A percentile compares a stretch with the other conserved stretches of the same genome.
These are phyloP conservation scores for Phytopythium helicoides DNA, from an alignment of 352 stramenopile genomes.

Conservation along the genomic window DNA sequence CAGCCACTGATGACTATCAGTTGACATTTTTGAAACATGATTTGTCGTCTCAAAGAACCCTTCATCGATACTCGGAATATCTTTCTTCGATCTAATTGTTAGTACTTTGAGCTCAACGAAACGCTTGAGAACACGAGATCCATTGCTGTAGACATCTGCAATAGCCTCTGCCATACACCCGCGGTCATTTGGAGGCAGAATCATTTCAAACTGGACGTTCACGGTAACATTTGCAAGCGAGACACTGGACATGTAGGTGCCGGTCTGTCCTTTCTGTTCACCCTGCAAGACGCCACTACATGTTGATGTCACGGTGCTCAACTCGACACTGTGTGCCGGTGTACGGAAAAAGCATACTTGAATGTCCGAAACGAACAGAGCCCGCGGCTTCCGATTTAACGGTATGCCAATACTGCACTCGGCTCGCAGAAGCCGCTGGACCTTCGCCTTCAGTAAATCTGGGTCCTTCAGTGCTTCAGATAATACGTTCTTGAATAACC, in stretches of 20 bases:
- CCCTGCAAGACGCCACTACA: conserved; percentile 9
- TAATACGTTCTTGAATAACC: conserved; percentile 37
- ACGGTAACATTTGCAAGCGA: conserved; percentile 19
- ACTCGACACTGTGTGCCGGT: conserved; percentile 11
- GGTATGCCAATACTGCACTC: conserved; percentile 28
- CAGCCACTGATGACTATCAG: conserved; percentile 8
- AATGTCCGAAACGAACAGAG: conserved; percentile 30
- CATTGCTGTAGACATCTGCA: conserved; percentile 26
- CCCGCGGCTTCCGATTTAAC: conserved; percentile 38
- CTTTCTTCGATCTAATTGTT: no score
- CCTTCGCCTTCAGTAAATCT: conserved; percentile 11
- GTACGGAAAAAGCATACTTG: conserved; percentile 25
- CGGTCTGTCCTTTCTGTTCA: conserved; percentile 5
- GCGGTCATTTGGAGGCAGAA: conserved; percentile 38
- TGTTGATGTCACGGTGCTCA: conserved; percentile 15
- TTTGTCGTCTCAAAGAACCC: background rate
- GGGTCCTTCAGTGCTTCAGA: conserved; percentile 11
- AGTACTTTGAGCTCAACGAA: conserved; percentile 21
- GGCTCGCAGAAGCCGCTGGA: conserved; percentile 41
- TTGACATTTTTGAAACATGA: no score
- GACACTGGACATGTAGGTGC: conserved; percentile 2
- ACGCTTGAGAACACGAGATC: conserved; percentile 19
- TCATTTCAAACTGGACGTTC: conserved; percentile 39
- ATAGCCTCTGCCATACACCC: conserved; percentile 33
- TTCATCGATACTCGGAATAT: no score